Evolutionary conservation across 129 eudicot species (phyloP), one percentile per base, ranked within the genome.

Genomic region (Gnaphalium uliginosum): DNA sequence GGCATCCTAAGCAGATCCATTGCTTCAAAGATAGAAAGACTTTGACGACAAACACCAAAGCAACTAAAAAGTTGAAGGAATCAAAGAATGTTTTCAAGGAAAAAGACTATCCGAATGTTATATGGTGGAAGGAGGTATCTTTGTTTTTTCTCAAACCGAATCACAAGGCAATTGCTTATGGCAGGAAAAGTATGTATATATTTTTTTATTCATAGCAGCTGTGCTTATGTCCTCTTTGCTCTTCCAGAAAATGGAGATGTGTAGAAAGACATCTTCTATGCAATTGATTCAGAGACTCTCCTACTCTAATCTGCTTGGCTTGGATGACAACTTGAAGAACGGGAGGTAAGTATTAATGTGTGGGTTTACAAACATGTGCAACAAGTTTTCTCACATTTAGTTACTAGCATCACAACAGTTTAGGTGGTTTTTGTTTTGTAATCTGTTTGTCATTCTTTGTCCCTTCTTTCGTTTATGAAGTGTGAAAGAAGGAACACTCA

Each of bases 71-170:
- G 46, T 53, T 30, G 24, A 88, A 79, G 67, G 87, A 81, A 53
- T 57, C 15, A 24, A 84, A 74, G 33, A 24, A 60, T 82, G 75
- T 74, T 33, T 39, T 71, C 30, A 88, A 88, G 41, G 89, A 85
- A 32, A 90, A 85, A 79, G 87, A 88, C 79, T 75, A 77, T 70
- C 67, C 87, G 58, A 89, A 93, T 76, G 72, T 90, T 73, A 29
- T 85, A 43, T 93, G 98, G 98, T 93, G 98, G 98, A 88, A 90
- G 64, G 98, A 93, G 98, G 98, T 93, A 54, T 46, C 50, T 1
- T 35, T n/a, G 14, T 68, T 66, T 69, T 73, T 8, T 37, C 60
- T 9, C 71, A 60, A 46, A 74, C 43, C 18, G 56, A 46, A 51
- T 60, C 68, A 56, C 25, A 32, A 39, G 54, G 17, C 39, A 54